phyloP scores from a whole-genome alignment of 352 stramenopile species.

The Phytophthora pini region DNA sequence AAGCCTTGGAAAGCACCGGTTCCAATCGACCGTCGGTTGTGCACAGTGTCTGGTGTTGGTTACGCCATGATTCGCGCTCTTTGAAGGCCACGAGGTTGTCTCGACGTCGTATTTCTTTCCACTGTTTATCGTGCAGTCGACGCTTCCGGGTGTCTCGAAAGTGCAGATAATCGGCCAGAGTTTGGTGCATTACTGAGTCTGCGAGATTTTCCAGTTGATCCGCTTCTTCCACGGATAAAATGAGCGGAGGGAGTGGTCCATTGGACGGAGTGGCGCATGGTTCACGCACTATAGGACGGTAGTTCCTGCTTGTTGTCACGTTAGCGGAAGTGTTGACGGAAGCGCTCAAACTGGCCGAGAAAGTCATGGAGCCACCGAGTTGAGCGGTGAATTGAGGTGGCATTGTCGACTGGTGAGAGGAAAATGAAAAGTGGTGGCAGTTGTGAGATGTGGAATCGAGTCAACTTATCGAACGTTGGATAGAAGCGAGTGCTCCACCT shows the following conservation, averaged over 20 bases:
- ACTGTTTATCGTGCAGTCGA: slow-evolving; percentile 41
- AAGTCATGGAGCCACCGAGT: slow-evolving; percentile 33
- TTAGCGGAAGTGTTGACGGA: slow-evolving; percentile 14
- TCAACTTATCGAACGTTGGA: neutral
- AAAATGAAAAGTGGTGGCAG: slow-evolving; percentile 16
- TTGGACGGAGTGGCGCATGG: neutral
- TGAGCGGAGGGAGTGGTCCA: slow-evolving; percentile 18
- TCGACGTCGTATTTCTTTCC: slow-evolving; percentile 43
- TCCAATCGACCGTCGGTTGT: slow-evolving; percentile 28
- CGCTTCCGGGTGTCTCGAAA: slow-evolving; percentile 42
- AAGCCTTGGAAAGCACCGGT: slow-evolving; percentile 28
- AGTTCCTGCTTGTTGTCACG: slow-evolving; percentile 25
- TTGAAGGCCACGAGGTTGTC: slow-evolving; percentile 53
- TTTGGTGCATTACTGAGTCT: slow-evolving; percentile 37
- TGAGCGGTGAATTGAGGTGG: slow-evolving; percentile 30
- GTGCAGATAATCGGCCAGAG: slow-evolving; percentile 37
- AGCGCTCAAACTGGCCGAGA: slow-evolving; percentile 34
- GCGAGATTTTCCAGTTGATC: slow-evolving; percentile 35
- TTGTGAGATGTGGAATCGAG: neutral
- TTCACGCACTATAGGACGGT: slow-evolving; percentile 12
- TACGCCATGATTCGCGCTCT: slow-evolving; percentile 36
- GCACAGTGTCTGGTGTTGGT: slow-evolving; percentile 30
- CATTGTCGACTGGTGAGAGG: slow-evolving; percentile 7
- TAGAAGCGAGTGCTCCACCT: neutral
- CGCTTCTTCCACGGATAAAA: slow-evolving; percentile 33